Conservation (phyloP, 495 filamentous ascomycete genomes). For the Margaritispora aquatica region DNA sequence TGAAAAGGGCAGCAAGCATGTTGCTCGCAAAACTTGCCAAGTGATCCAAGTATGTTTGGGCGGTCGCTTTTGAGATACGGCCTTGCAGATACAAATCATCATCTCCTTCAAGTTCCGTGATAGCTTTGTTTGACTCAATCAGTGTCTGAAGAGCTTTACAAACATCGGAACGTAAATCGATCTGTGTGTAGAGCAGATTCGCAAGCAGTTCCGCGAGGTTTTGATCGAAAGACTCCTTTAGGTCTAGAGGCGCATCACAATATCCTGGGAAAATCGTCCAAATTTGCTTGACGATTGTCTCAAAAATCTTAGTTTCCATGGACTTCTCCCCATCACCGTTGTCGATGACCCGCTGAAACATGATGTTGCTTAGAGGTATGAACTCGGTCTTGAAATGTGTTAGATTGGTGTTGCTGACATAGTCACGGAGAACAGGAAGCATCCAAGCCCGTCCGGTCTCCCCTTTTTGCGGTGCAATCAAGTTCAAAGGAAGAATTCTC, state of each 20-base stretch:
- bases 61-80: slow-evolving; percentile 66
- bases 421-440: slow-evolving; percentile 80
- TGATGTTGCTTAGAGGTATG: slow-evolving; percentile 78
- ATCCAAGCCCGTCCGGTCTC: slow-evolving; percentile 90
- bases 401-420: slow-evolving; percentile 77
- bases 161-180: slow-evolving; percentile 76
- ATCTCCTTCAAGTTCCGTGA: slow-evolving; percentile 50
- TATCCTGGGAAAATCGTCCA: slow-evolving; percentile 95
- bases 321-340: slow-evolving; percentile 75
- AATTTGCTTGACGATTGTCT: slow-evolving; percentile 90
- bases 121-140: slow-evolving; percentile 83
- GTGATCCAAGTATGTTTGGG: slow-evolving; percentile 70
- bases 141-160: slow-evolving; percentile 79
- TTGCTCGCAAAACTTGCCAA: slow-evolving; percentile 76
- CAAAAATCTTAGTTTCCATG: slow-evolving; percentile 94
- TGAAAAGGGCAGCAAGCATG: slow-evolving; percentile 89
- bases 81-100: slow-evolving; percentile 65
- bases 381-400: slow-evolving; percentile 79
- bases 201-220: slow-evolving; percentile 85
- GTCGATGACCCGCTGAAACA: slow-evolving; percentile 84
- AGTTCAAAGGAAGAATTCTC: slow-evolving; percentile 75
- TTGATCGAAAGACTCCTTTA: slow-evolving; percentile 74
- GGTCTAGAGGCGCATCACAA: slow-evolving; percentile 82
- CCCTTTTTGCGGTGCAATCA: slow-evolving; percentile 65
- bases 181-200: slow-evolving; percentile 87